A percentile compares a stretch with the other conserved stretches of the same genome.
These are phyloP conservation scores for Aspergillus aculeatinus DNA, from an alignment of 2,329 filamentous ascomycete species.

Conservation along the genomic window DNA sequence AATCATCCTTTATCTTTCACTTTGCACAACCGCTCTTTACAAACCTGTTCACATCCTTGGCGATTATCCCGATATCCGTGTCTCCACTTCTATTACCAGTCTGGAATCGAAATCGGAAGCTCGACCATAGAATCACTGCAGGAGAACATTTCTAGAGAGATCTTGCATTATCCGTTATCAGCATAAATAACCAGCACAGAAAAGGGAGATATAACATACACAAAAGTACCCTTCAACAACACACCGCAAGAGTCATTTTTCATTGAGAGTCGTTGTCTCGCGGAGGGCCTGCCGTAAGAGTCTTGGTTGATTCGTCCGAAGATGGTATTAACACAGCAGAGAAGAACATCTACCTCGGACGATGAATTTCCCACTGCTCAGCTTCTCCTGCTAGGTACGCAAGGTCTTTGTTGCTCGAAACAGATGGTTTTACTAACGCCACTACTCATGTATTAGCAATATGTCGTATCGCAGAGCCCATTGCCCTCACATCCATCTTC, in stretches of 20 bases:
- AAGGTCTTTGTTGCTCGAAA: not conserved
- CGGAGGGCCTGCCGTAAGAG: conserved; percentile 51
- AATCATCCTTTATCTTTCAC: not conserved
- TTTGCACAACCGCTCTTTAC: not conserved
- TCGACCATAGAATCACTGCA: not conserved
- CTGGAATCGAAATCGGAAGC: not conserved
- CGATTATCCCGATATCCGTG: not conserved
- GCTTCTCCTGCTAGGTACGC: conserved; percentile 77
- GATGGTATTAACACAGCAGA: conserved; percentile 60
- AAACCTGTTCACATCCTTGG: not conserved
- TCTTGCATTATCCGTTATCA: not conserved
- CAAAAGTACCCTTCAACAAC: not conserved
- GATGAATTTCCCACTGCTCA: conserved; percentile 79
- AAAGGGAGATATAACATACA: not conserved
- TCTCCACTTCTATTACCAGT: not conserved
- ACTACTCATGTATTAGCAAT: conserved; percentile 60
- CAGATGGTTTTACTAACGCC: not conserved
- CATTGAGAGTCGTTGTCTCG: conserved; percentile 14
- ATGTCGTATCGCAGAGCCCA: conserved; percentile 87
- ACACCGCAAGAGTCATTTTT: not conserved
- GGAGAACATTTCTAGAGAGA: not conserved
- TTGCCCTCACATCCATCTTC: conserved; percentile 89
- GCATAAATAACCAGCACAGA: not conserved
- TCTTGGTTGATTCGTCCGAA: conserved; percentile 49
- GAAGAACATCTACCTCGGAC: conserved; percentile 60